phyloP scores from a whole-genome alignment of 2,329 filamentous ascomycete species.

The Fusarium verrucosum region DNA sequence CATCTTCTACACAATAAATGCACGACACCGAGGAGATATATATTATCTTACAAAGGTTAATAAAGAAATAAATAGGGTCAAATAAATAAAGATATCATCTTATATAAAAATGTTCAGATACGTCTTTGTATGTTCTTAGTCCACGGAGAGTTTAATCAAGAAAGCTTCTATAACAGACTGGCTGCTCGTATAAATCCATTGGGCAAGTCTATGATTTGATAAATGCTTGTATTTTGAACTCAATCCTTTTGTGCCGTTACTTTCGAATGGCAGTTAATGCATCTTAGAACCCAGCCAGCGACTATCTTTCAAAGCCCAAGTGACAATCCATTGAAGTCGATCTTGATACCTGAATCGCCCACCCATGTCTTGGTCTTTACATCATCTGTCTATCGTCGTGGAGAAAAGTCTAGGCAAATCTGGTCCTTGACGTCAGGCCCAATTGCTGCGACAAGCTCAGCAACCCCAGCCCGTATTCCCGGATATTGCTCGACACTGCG shows the following conservation, averaged over 20 bases:
- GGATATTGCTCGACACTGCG: slow-evolving; percentile 59
- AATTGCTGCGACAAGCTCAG: slow-evolving; percentile 72
- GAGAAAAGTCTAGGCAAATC: slow-evolving; percentile 66
- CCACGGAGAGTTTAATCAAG: no score
- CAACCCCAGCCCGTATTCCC: slow-evolving; percentile 69
- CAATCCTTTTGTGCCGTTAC: neutral
- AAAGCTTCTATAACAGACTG: no score
- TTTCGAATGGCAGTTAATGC: neutral
- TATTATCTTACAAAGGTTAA: no score
- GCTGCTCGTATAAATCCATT: no score
- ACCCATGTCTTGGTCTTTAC: no score
- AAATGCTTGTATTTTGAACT: neutral
- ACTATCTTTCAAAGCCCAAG: neutral
- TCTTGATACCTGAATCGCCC: neutral
- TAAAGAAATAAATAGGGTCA: no score
- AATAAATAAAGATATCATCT: no score
- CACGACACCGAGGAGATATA: no score
- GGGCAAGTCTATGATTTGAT: neutral
- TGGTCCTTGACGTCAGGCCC: slow-evolving; percentile 67
- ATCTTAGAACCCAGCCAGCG: neutral
- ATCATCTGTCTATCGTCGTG: neutral
- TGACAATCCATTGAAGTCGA: neutral
- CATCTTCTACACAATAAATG: neutral
- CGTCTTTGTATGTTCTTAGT: neutral
- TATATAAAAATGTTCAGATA: neutral